Conservation (phyloP, 306 rosid genomes). For the Carpinus fangiana region DNA sequence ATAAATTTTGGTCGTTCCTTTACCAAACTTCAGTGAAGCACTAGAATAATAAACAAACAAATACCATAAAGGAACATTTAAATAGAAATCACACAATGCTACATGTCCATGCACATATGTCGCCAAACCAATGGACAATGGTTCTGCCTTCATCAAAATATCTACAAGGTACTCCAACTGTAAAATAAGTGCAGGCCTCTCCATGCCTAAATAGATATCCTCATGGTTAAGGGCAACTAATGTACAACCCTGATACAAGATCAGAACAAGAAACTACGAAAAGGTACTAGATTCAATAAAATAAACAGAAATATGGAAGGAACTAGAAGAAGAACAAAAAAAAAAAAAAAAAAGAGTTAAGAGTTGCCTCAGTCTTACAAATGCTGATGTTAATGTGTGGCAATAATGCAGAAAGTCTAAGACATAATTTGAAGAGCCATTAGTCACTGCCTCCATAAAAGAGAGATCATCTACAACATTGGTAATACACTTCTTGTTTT, state of each 20-base stretch:
- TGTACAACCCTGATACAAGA: constrained; percentile 65
- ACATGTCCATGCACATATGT: constrained; percentile 99
- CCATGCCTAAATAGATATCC: constrained; percentile 66
- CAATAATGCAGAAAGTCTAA: constrained; percentile 91
- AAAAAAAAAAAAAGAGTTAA: not conserved
- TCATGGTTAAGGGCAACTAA: constrained; percentile 71
- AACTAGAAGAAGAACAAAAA: not conserved
- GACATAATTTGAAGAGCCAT: constrained; percentile 69
- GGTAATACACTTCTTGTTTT: constrained; percentile 48
- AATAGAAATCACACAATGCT: constrained; percentile 18
- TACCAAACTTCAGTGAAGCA: not conserved
- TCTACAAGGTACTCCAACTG: constrained; percentile 86
- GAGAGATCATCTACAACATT: constrained; percentile 78
- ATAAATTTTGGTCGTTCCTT: not conserved
- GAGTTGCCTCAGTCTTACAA: constrained; percentile 46
- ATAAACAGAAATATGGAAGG: constrained; percentile 2
- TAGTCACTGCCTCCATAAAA: constrained; percentile 81
- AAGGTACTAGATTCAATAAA: constrained; percentile 16
- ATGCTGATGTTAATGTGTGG: constrained; percentile 68
- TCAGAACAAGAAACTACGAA: constrained; percentile 14
- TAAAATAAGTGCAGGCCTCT: constrained; percentile 57
- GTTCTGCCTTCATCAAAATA: constrained; percentile 71
- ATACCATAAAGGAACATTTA: constrained; percentile 10
- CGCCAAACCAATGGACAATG: constrained; percentile 91
- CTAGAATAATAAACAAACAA: not conserved